phyloP scores from a whole-genome alignment of 495 filamentous ascomycete genomes.

The Penicillium waksmanii region DNA sequence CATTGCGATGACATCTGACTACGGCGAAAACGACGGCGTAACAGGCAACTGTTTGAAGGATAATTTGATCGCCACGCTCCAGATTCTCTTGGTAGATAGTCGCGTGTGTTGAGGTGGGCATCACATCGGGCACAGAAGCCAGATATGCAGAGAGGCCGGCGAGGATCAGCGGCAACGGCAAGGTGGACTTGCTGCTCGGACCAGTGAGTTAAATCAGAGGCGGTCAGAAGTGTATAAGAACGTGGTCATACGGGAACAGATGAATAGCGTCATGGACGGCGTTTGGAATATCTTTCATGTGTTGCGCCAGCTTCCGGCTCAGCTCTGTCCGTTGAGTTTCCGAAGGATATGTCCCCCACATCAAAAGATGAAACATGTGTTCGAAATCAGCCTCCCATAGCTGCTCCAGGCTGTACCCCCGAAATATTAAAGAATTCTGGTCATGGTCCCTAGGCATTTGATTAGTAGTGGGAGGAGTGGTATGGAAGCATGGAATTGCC shows the following conservation, averaged over 20 bases:
- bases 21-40: slow-evolving; percentile 40
- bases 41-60: slow-evolving; percentile 33
- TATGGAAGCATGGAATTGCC: slow-evolving; percentile 20
- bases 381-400: slow-evolving; percentile 43
- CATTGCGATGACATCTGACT: slow-evolving; percentile 33
- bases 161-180: slow-evolving; percentile 37
- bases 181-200: slow-evolving; percentile 20
- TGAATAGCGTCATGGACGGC: slow-evolving; percentile 30
- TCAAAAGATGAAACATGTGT: slow-evolving; percentile 41
- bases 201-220: no score
- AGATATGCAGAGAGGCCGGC: slow-evolving; percentile 40
- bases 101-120: slow-evolving; percentile 25
- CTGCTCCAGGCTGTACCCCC: slow-evolving; percentile 37
- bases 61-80: slow-evolving; percentile 24
- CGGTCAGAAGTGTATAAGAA: no score
- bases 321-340: slow-evolving; percentile 23
- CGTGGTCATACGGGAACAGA: slow-evolving; percentile 30
- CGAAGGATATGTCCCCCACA: slow-evolving; percentile 38
- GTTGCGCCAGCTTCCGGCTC: slow-evolving; percentile 24
- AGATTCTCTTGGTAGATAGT: slow-evolving; percentile 34
- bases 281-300: slow-evolving; percentile 34
- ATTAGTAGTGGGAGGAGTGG: neutral
- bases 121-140: slow-evolving; percentile 26
- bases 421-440: slow-evolving; percentile 32
- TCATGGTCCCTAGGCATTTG: slow-evolving; percentile 32